phyloP scores from a whole-genome alignment of 2,329 filamentous ascomycete species.

The Fusarium sterilihyphosum region DNA sequence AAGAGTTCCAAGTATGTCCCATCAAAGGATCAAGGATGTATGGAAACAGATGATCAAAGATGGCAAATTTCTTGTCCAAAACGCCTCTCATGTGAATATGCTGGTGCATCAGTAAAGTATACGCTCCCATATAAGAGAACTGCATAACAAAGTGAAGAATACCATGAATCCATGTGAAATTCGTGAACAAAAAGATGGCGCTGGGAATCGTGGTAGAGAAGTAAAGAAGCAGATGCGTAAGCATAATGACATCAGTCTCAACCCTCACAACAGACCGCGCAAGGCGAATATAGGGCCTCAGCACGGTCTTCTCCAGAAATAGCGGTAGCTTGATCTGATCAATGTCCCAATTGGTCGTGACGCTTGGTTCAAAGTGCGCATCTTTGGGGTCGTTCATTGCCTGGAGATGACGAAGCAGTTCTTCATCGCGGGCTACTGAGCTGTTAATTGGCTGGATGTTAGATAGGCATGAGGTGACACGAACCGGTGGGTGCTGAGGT shows the following conservation, averaged over 20 bases:
- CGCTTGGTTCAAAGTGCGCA: constrained; percentile 27
- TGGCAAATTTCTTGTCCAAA: constrained; percentile 62
- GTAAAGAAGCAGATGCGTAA: constrained; percentile 80
- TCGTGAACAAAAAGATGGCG: constrained; percentile 70
- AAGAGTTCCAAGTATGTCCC: constrained; percentile 87
- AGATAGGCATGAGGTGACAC: background rate
- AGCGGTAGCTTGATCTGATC: constrained; percentile 29
- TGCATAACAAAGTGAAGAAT: constrained; percentile 73
- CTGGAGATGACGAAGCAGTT: constrained; percentile 23
- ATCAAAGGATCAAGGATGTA: constrained; percentile 80
- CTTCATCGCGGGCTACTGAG: constrained; percentile 17
- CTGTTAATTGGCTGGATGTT: background rate
- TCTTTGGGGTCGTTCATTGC: constrained; percentile 30
- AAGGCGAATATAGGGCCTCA: constrained; percentile 68
- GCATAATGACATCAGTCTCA: constrained; percentile 79
- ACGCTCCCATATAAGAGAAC: constrained; percentile 74
- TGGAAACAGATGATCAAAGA: constrained; percentile 74
- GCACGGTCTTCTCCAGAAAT: constrained; percentile 45
- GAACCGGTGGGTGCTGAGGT: background rate
- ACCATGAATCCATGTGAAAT: constrained; percentile 75
- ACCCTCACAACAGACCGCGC: constrained; percentile 68
- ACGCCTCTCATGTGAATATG: constrained; percentile 83
- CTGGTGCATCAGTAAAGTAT: constrained; percentile 85
- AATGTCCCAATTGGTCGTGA: constrained; percentile 21
- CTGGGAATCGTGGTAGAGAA: constrained; percentile 75